Evolutionary conservation across 164 flowering plant species (phyloP).

Genomic region (Liriodendron chinense): DNA sequence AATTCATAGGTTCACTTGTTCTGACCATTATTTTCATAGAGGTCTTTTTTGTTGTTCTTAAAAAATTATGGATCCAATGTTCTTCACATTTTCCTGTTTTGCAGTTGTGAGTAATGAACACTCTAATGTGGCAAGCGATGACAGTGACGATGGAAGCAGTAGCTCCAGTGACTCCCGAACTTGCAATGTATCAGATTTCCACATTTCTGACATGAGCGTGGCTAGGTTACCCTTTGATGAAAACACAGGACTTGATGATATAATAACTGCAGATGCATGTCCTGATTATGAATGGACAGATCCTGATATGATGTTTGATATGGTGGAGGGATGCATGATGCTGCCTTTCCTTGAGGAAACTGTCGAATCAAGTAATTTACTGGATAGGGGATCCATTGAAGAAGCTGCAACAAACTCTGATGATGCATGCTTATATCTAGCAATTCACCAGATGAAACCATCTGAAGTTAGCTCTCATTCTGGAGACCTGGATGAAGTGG

Average conservation of each 20-base stretch:
- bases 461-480: slow-evolving; percentile 22
- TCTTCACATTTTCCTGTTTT: slow-evolving; percentile 2
- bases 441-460: slow-evolving; percentile 53
- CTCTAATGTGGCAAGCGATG: slow-evolving; percentile 40
- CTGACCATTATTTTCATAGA: neutral
- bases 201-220: slow-evolving; percentile 63
- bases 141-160: slow-evolving; percentile 47
- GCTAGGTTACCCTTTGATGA: slow-evolving; percentile 45
- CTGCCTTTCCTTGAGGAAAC: slow-evolving; percentile 67
- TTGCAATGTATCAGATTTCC: slow-evolving; percentile 65
- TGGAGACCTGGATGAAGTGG: slow-evolving; percentile 43
- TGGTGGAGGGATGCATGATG: slow-evolving; percentile 55
- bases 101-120: slow-evolving; percentile 29
- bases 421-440: slow-evolving; percentile 48
- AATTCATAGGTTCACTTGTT: too few species aligned
- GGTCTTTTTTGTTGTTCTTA: too few species aligned
- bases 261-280: slow-evolving; percentile 25
- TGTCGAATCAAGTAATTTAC: slow-evolving; percentile 30
- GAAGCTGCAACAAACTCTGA: slow-evolving; percentile 32
- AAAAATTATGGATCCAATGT: neutral
- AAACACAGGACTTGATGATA: slow-evolving; percentile 27
- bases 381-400: slow-evolving; percentile 32
- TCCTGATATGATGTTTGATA: slow-evolving; percentile 49
- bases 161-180: slow-evolving; percentile 43
- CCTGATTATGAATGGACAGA: slow-evolving; percentile 46